A percentile compares a stretch with the other conserved stretches of the same genome.
phyloP scores from a whole-genome alignment of 148 eudicot species.

The Salicornia ramosissima region DNA sequence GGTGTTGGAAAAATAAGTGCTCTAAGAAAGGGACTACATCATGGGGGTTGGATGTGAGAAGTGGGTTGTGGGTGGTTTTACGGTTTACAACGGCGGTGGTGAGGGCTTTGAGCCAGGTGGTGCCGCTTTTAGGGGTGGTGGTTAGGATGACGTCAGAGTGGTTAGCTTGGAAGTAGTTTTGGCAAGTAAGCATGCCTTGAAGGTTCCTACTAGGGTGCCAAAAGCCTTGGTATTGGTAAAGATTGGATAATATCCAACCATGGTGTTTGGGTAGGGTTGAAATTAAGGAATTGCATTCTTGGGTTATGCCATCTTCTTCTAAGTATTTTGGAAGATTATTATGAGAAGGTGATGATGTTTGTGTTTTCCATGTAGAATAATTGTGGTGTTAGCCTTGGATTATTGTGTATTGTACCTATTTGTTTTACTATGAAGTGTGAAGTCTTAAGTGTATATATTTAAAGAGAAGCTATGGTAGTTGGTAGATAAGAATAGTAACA shows the following conservation, averaged over 20 bases:
- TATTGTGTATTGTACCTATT: too few relatives aligned
- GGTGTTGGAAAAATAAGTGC: conserved; percentile 17
- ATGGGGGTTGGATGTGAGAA: conserved; percentile 28
- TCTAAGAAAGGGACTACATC: conserved; percentile 37
- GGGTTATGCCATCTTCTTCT: conserved; percentile 29
- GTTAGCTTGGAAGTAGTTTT: conserved; percentile 42
- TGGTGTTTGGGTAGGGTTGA: conserved; percentile 15
- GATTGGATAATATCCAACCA: conserved; percentile 29
- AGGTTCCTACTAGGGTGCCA: conserved; percentile 35
- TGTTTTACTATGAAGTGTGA: too few relatives aligned
- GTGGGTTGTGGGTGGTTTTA: conserved; percentile 17
- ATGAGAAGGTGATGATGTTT: too few relatives aligned
- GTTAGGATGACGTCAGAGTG: conserved; percentile 44
- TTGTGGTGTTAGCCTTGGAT: too few relatives aligned
- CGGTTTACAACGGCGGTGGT: conserved; percentile 24
- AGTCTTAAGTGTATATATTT: too few relatives aligned
- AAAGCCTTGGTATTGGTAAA: conserved; percentile 52
- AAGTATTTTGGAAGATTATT: too few relatives aligned
- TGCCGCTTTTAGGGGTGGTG: conserved; percentile 38
- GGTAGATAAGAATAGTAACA: too few relatives aligned
- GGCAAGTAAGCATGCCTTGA: conserved; percentile 43
- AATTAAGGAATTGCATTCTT: conserved; percentile 29
- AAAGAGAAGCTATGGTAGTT: too few relatives aligned
- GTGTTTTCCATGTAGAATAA: too few relatives aligned
- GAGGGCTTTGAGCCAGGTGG: conserved; percentile 51